Evolutionary conservation across 2,329 filamentous ascomycete species (phyloP), one percentile per base, ranked within the genome.

Genomic region (Trichoderma sp.): DNA sequence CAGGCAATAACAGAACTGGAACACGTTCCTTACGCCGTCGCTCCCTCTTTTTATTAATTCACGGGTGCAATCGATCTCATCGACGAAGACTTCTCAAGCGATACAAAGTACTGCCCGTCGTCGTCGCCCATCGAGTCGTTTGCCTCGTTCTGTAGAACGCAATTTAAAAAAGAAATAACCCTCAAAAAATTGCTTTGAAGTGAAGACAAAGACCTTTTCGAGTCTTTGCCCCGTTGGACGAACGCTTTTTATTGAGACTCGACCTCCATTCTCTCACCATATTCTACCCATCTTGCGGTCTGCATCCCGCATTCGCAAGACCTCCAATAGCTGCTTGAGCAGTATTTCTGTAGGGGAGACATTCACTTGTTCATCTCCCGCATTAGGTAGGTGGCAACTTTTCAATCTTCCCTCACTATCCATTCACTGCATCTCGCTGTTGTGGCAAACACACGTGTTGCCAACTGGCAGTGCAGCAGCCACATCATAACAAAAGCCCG

Each of bases 281-380:
- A 49, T 67, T 59, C 64, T 56, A 67, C 64, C 55, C 64, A 57
- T 58, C 57, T 70, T 68, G 68, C 27, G 62, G 64, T 37, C 71
- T 72, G 73, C 73, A 71, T 71, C 56, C 73, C 70, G 70, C 72
- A 55, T 66, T 67, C 68, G 72, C 70, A 72, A 74, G 68, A 73
- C 68, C 68, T 69, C 60, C 59, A 70, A 43, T 56, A 68, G 58
- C 67, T 64, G 73, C 71, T 73, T 76, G 78, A 78, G 78, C 81
- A 81, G 77, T 76, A 77, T 76, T 47, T 75, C 73, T 82, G 81
- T 83, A 84, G 93, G 93, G 92, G 94, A 97, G 91, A 94, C 94
- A 97, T 97, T 97, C 82, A 91, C 81, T 97, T 97, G 94, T 97
- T 93, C 85, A 92, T 97, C 94, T 97, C 93, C 92, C 88, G 83